Percentiles rank a stretch among this genome's conserved stretches.
Conservation (phyloP, 768 basidiomycete genomes). For the Daedalea quercina region DNA sequence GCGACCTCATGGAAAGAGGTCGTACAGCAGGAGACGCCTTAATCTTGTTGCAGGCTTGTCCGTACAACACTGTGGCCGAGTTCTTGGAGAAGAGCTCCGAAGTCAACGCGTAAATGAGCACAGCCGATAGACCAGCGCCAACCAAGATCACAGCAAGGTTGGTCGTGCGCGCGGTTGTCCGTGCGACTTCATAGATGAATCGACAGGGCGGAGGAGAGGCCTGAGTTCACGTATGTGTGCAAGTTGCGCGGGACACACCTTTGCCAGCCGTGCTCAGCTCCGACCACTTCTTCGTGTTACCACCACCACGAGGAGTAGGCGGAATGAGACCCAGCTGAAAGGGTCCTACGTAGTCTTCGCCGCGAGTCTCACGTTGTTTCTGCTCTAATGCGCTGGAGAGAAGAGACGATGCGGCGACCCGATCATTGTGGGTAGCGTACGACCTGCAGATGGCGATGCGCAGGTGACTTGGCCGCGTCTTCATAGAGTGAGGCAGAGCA, state of each 20-base stretch:
- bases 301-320: constrained; percentile 42
- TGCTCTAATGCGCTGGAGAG: constrained; percentile 64
- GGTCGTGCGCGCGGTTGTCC: constrained; percentile 44
- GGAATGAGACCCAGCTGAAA: constrained; percentile 70
- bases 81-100: constrained; percentile 86
- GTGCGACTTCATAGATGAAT: constrained; percentile 33
- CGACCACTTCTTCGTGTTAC: constrained; percentile 69
- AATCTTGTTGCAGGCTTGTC: constrained; percentile 46
- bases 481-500: neutral
- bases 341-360: constrained; percentile 65
- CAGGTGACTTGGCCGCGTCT: neutral
- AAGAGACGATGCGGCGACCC: constrained; percentile 29
- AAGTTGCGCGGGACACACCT: constrained; percentile 34
- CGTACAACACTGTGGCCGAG: constrained; percentile 78
- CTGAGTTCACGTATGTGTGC: neutral
- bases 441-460: constrained; percentile 8
- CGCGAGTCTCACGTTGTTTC: constrained; percentile 32
- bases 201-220: neutral
- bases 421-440: constrained; percentile 42
- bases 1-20: neutral
- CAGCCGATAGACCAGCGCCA: constrained; percentile 73
- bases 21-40: constrained; percentile 39
- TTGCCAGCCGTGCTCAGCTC: constrained; percentile 73
- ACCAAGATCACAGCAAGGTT: constrained; percentile 53
- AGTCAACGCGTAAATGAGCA: constrained; percentile 72